Evolutionary conservation across 225 moss, liverwort and hornwort genomes (phyloP).

Genomic region (Ulota crispa): DNA sequence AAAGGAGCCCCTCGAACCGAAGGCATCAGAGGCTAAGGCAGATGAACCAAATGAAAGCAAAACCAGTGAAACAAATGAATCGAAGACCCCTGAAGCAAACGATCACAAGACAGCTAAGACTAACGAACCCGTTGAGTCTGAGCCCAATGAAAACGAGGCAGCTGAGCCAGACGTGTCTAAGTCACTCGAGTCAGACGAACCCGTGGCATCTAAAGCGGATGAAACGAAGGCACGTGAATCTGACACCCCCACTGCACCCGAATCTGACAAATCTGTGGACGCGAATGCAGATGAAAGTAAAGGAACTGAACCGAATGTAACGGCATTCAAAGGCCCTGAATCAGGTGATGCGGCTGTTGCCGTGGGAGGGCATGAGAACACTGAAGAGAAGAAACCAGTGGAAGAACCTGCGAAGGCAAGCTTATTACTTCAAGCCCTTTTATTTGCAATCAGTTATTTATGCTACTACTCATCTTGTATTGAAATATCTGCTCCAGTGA

Average conservation of each 20-base stretch:
- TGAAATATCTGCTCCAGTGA: not conserved
- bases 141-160: not conserved
- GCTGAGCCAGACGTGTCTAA: not conserved
- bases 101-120: not conserved
- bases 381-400: slow-evolving; percentile 29
- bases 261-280: not conserved
- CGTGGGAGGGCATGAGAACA: slow-evolving; percentile 10
- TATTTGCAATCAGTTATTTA: not conserved
- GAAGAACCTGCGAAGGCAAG: slow-evolving; percentile 36
- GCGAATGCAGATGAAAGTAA: slow-evolving; percentile 13
- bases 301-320: slow-evolving; percentile 19
- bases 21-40: slow-evolving; percentile 12
- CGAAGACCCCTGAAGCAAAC: not conserved
- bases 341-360: slow-evolving; percentile 11
- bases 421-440: not conserved
- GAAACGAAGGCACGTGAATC: slow-evolving; percentile 15
- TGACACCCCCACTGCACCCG: not conserved
- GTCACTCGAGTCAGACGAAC: slow-evolving; percentile 9
- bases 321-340: slow-evolving; percentile 16
- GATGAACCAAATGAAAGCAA: slow-evolving; percentile 15
- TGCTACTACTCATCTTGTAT: not conserved
- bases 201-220: not conserved
- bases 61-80: not conserved
- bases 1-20: slow-evolving; percentile 12
- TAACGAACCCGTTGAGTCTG: not conserved